Conservation (phyloP, 306 rosid species). For the Prosopis cineraria region DNA sequence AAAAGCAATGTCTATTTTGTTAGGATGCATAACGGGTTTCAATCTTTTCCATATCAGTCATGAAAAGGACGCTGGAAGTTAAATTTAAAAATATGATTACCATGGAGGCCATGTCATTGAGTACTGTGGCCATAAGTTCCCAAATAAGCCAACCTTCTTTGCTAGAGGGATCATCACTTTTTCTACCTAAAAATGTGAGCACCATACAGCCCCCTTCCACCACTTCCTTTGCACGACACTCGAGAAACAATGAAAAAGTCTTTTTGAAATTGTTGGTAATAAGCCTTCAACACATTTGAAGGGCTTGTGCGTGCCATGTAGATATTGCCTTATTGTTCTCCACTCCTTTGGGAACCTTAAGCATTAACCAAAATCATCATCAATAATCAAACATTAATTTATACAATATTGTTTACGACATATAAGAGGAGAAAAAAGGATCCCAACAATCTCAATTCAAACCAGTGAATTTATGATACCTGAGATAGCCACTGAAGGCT, state of each 20-base stretch:
- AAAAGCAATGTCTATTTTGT: too few relatives aligned
- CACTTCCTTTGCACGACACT: conserved; percentile 55
- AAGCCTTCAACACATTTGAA: conserved; percentile 46
- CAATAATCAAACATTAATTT: not conserved
- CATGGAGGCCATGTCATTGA: conserved; percentile 48
- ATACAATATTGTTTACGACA: not conserved
- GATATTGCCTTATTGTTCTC: conserved; percentile 60
- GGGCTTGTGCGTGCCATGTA: conserved; percentile 57
- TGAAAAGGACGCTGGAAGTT: not conserved
- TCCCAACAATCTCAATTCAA: not conserved
- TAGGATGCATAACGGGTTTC: too few relatives aligned
- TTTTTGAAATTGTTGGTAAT: conserved; percentile 50
- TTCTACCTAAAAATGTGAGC: conserved; percentile 58
- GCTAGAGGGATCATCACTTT: conserved; percentile 49
- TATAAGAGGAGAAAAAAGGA: not conserved
- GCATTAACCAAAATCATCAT: not conserved
- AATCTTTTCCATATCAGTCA: not conserved
- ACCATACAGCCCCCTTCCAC: conserved; percentile 58
- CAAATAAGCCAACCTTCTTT: conserved; percentile 60
- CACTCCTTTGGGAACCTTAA: conserved; percentile 56
- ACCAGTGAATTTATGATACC: conserved; percentile 14
- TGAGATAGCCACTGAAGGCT: conserved; percentile 52
- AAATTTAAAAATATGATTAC: conserved; percentile 24
- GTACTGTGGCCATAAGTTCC: conserved; percentile 60
- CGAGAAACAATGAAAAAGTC: conserved; percentile 52